These are phyloP conservation scores for Pleomassaria siparia DNA, from an alignment of 2,329 filamentous ascomycete species.

Conservation along the genomic window DNA sequence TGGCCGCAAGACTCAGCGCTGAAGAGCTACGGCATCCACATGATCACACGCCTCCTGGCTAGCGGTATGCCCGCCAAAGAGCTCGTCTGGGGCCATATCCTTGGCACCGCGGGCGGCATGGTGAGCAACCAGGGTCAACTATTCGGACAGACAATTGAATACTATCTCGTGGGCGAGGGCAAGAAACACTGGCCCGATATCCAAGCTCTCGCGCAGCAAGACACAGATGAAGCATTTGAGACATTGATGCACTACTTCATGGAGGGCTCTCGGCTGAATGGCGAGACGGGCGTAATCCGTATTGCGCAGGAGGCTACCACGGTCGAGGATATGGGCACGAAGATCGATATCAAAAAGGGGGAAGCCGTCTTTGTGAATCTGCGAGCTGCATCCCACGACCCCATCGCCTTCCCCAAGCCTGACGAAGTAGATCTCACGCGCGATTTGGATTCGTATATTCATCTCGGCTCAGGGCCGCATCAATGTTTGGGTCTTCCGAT, in stretches of 20 bases:
- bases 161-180: conserved; percentile 55
- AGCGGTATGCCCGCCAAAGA: conserved; percentile 50
- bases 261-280: conserved; percentile 47
- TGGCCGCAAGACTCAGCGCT: conserved; percentile 46
- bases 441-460: conserved; percentile 47
- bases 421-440: conserved; percentile 43
- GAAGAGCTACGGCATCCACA: conserved; percentile 56
- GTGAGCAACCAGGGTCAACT: conserved; percentile 61
- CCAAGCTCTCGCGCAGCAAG: conserved; percentile 50
- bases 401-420: conserved; percentile 45
- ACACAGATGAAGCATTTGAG: conserved; percentile 48
- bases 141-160: conserved; percentile 60
- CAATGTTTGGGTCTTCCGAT: conserved; percentile 48
- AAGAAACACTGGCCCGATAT: conserved; percentile 52
- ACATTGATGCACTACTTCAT: conserved; percentile 54
- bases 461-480: conserved; percentile 47
- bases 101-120: conserved; percentile 58
- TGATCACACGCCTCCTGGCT: conserved; percentile 56
- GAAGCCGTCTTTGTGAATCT: conserved; percentile 49
- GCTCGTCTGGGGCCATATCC: conserved; percentile 59
- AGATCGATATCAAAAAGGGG: conserved; percentile 36
- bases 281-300: conserved; percentile 48
- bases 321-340: conserved; percentile 35
- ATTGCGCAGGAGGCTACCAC: conserved; percentile 34
- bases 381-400: conserved; percentile 45